phyloP scores from a whole-genome alignment of 805 yeast genomes.

The Pichia kluyveri region DNA sequence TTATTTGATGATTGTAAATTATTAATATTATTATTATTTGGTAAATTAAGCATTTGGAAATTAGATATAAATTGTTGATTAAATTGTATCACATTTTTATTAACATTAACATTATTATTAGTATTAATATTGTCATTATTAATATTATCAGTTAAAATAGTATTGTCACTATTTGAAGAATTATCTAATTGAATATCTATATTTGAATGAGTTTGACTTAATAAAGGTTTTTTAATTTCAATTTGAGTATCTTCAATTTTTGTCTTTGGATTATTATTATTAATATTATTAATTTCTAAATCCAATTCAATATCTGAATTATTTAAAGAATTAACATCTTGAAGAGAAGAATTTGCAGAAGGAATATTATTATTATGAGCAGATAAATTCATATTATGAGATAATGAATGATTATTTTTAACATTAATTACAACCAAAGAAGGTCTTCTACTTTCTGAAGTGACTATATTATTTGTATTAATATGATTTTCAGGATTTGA shows the following conservation, averaged over 20 bases:
- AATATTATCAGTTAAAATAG: not conserved
- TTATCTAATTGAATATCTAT: too few species aligned
- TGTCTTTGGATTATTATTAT: too few species aligned
- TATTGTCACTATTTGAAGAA: too few species aligned
- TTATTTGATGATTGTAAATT: not conserved
- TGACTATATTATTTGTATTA: slow-evolving; percentile 9
- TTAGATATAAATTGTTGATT: not conserved
- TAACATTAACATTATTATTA: not conserved
- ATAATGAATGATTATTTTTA: not conserved
- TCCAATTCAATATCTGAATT: not conserved
- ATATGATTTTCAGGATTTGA: slow-evolving; percentile 8
- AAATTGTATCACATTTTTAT: not conserved
- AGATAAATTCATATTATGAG: not conserved
- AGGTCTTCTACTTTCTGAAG: slow-evolving; percentile 24
- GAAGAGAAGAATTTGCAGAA: not conserved
- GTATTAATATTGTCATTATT: not conserved
- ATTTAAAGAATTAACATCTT: not conserved
- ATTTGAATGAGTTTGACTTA: too few species aligned
- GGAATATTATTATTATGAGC: not conserved
- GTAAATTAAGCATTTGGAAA: not conserved
- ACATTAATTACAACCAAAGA: slow-evolving; percentile 10
- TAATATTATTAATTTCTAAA: too few species aligned
- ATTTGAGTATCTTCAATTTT: too few species aligned
- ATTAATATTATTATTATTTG: slow-evolving; percentile 1
- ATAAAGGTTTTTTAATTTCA: too few species aligned